Evolutionary conservation across 306 rosid species (phyloP), one percentile per base, ranked within the genome.

Genomic region (Neltuma alba): DNA sequence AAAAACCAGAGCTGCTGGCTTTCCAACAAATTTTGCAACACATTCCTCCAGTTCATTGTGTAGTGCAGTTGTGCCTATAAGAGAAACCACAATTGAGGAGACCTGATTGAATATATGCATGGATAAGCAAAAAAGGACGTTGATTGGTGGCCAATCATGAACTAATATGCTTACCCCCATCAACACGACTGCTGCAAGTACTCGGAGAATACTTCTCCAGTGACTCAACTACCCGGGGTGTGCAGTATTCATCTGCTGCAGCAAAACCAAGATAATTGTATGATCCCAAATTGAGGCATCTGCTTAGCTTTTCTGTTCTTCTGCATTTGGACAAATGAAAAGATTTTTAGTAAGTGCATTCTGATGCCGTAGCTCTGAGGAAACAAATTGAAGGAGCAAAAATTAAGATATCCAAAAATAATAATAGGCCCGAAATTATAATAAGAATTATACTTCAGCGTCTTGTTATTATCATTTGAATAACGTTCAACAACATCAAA

Each of bases 251-350:
- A 85, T 91, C 95, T 1, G 95, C 40, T 13, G 92, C 92, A 42
- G 95, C 95, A 83, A 91, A 91, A 33, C 95, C 95, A 67, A 91
- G 89, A 83, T 91, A 91, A 40, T 91, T 91, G 80, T 91, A 91
- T 2, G 95, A 91, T 67, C 95, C 95, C 87, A 91, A 85, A 85
- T 91, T 91, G 45, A 91, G 89, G 64, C 95, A 91, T 55, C 87
- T 84, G 13, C 86, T 85, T 16, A 25, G 72, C 27, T 85, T 91
- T 25, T 79, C 25, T 33, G 92, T 91, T 66, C 92, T 84, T 74
- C 94, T 90, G 86, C 85, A 85, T 31, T 28, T 15, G 42, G 14
- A 75, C 18, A 66, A n/a, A 66, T 8, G 23, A 76, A 37, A 2
- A 5, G 30, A 41, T 54, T 7, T 54, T 36, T 12, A 30, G 21